A percentile compares a stretch with the other conserved stretches of the same genome.
Conservation (phyloP, 768 basidiomycete species). For the Leccinum variicolor region DNA sequence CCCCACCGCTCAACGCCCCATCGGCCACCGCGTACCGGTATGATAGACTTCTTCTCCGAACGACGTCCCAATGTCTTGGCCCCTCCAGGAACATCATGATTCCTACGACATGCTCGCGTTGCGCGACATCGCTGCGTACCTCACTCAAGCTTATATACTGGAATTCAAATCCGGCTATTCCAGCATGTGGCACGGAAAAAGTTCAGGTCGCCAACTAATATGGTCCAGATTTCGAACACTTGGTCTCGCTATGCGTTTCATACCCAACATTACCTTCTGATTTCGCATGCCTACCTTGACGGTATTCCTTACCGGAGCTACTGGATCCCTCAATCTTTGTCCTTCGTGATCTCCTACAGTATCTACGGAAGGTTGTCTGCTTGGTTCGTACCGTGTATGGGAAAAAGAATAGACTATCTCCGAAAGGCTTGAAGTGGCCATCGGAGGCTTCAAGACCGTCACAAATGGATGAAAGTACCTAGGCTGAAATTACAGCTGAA, state of each 20-base stretch:
- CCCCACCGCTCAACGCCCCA: too few species aligned
- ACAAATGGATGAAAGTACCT: slow-evolving; percentile 61
- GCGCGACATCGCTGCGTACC: too few species aligned
- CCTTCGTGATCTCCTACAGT: slow-evolving; percentile 70
- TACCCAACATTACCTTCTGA: slow-evolving; percentile 64
- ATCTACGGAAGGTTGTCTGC: slow-evolving; percentile 82
- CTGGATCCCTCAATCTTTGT: slow-evolving; percentile 97
- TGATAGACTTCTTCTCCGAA: too few species aligned
- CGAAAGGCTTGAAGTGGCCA: slow-evolving; percentile 81
- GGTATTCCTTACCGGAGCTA: slow-evolving; percentile 94
- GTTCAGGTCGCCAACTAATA: slow-evolving; percentile 47
- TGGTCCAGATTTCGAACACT: slow-evolving; percentile 67
- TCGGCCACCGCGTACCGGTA: too few species aligned
- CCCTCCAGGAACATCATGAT: too few species aligned
- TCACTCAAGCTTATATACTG: not conserved
- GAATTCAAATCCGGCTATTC: slow-evolving; percentile 16
- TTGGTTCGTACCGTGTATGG: slow-evolving; percentile 92
- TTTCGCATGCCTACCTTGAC: slow-evolving; percentile 55
- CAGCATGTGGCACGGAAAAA: slow-evolving; percentile 16
- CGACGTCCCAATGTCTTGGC: too few species aligned
- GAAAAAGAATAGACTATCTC: slow-evolving; percentile 64
- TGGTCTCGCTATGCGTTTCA: slow-evolving; percentile 57
- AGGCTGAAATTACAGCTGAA: slow-evolving; percentile 66
- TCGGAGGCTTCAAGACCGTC: slow-evolving; percentile 77
- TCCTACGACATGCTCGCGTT: too few species aligned